Base-by-base conservation (phyloP, 1,139 yeast species). In the Scheffersomyces stambukii region DNA sequence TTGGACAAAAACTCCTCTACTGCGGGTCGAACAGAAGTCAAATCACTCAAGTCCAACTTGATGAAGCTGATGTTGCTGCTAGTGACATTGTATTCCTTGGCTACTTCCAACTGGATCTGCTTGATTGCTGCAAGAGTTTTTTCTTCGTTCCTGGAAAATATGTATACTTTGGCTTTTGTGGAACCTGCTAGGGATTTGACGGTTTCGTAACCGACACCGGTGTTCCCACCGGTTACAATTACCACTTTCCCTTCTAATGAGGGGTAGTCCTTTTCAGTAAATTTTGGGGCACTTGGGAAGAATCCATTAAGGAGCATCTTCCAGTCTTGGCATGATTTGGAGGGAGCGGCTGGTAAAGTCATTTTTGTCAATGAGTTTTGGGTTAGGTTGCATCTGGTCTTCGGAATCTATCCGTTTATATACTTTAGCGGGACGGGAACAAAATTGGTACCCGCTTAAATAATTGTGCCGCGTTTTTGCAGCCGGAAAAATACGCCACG, bases 21-120 rank as follows among this genome's bases (percentile, higher is more conserved):
- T 2, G 65, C 72, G 2, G 64, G 60, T 36, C 57, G 62, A 28
- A 74, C 53, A 0, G 68, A 54, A 8, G 57, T 42, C 33, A 75
- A 54, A 41, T 74, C 77, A 21, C 57, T 42, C 29, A 67, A 59
- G 41, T 75, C 80, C 16, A 64, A 30, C 27, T 42, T 31, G 17
- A 52, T 42, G 16, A 57, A 27, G 38, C 46, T 26, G 12, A 61
- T 30, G 3, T 37, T 29, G 16, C 36, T 24, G 11, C 23, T n/a
- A 3, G 13, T n/a, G 11, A 36, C 32, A 16, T 37, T 33, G 17
- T 35, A 40, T 16, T 39, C 40, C 32, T 33, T 36, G 18, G 36
- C 31, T 19, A 48, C 34, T 29, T 48, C 54, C 5, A 27, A 28
- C 16, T 35, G 42, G 24, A 70, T 40, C 14, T 43, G 38, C 11